phyloP scores from a whole-genome alignment of 495 filamentous ascomycete genomes.

The Cladorrhinum samala region DNA sequence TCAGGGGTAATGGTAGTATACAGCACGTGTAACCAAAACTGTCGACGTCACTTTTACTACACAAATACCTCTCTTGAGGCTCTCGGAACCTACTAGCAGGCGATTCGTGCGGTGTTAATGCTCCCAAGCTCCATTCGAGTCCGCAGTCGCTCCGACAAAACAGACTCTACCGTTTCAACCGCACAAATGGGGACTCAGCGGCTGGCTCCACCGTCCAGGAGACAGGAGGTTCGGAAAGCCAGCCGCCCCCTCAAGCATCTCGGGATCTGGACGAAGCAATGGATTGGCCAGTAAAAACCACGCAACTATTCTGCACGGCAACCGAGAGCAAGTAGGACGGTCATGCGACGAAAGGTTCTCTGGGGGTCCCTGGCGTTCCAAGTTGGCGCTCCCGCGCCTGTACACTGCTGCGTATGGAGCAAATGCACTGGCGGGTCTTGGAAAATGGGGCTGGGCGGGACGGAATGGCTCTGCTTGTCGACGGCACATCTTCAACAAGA shows the following conservation, averaged over 20 bases:
- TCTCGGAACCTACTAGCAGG: constrained; percentile 8
- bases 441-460: constrained; percentile 15
- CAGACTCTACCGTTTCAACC: constrained; percentile 25
- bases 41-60: not conserved
- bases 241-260: constrained; percentile 14
- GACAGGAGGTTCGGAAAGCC: constrained; percentile 8
- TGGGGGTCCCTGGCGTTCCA: constrained; percentile 8
- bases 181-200: constrained; percentile 24
- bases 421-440: constrained; percentile 26
- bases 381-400: constrained; percentile 8
- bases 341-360: constrained; percentile 13
- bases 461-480: constrained; percentile 24
- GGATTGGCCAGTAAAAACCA: constrained; percentile 9
- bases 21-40: not conserved
- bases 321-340: constrained; percentile 6
- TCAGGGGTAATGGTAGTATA: too few relatives aligned
- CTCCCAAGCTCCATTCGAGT: constrained; percentile 12
- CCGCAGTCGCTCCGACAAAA: constrained; percentile 18
- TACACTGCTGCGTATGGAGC: constrained; percentile 14
- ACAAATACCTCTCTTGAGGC: not conserved
- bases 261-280: constrained; percentile 10
- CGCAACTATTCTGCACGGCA: constrained; percentile 11
- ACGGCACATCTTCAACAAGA: constrained; percentile 23
- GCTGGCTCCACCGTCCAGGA: constrained; percentile 19
- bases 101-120: constrained; percentile 13